A percentile compares a stretch with the other conserved stretches of the same genome.
phyloP scores from a whole-genome alignment of 2,329 filamentous ascomycete genomes.

The Teratosphaeria viscida region DNA sequence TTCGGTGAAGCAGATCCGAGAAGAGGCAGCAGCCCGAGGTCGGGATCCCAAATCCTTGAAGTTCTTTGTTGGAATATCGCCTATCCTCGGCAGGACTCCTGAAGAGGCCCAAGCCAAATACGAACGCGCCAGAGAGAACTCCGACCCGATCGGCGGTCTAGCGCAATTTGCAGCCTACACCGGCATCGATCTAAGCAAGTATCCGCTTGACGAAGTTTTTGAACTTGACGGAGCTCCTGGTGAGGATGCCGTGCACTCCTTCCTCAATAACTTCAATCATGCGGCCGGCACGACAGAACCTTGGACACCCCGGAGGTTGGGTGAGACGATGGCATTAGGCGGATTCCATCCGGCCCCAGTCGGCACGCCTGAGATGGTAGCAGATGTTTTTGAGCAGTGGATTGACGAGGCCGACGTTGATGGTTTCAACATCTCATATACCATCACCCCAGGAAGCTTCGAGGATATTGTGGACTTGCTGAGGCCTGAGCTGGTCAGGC shows the following conservation, averaged over 20 bases:
- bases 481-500: slow-evolving; percentile 50
- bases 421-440: slow-evolving; percentile 64
- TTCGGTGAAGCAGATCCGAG: slow-evolving; percentile 43
- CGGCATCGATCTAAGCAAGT: slow-evolving; percentile 52
- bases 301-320: slow-evolving; percentile 63
- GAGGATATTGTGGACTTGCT: slow-evolving; percentile 57
- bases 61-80: slow-evolving; percentile 55
- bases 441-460: slow-evolving; percentile 57
- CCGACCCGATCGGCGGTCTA: slow-evolving; percentile 54
- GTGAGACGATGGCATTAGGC: slow-evolving; percentile 56
- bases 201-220: slow-evolving; percentile 54
- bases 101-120: slow-evolving; percentile 57
- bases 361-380: slow-evolving; percentile 55
- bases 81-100: slow-evolving; percentile 54
- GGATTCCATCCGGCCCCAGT: slow-evolving; percentile 58
- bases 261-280: slow-evolving; percentile 29
- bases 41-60: slow-evolving; percentile 54
- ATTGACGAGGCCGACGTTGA: slow-evolving; percentile 59
- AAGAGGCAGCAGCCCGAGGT: slow-evolving; percentile 42
- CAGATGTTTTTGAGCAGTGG: slow-evolving; percentile 54
- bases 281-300: neutral
- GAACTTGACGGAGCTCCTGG: slow-evolving; percentile 46
- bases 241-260: slow-evolving; percentile 28
- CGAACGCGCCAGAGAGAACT: slow-evolving; percentile 50
- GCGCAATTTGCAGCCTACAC: slow-evolving; percentile 68